Evolutionary conservation across 805 yeast species (phyloP).

Genomic region (Schwanniomyces vanrijiae): DNA sequence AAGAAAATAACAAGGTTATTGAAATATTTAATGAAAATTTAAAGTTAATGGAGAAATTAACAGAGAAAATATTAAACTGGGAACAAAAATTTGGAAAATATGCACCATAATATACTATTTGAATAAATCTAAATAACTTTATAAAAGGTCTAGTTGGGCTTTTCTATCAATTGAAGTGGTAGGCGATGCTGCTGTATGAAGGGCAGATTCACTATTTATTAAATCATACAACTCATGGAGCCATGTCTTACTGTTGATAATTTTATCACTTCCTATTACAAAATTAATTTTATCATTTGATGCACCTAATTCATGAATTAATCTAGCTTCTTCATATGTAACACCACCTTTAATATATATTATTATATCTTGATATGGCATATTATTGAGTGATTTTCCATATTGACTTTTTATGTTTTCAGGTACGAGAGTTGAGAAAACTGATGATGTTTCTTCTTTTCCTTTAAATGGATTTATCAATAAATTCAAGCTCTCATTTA

Average conservation of each 20-base stretch:
- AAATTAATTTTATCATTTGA: constrained; percentile 59
- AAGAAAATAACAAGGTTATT: constrained; percentile 29
- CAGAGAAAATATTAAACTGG: constrained; percentile 74
- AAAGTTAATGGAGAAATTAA: constrained; percentile 66
- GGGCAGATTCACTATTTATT: constrained; percentile 15
- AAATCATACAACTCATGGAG: constrained; percentile 30
- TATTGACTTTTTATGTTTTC: constrained; percentile 30
- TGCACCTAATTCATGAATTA: constrained; percentile 68
- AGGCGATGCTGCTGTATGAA: not conserved
- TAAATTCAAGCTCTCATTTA: constrained; percentile 43
- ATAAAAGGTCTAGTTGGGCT: constrained; percentile 39
- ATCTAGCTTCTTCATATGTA: constrained; percentile 88
- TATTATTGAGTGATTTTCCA: constrained; percentile 18
- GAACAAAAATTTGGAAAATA: constrained; percentile 66
- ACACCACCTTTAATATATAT: constrained; percentile 83
- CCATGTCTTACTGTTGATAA: constrained; percentile 37
- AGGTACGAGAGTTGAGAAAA: constrained; percentile 38
- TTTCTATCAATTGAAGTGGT: constrained; percentile 16
- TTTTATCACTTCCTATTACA: constrained; percentile 69
- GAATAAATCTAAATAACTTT: constrained; percentile 3
- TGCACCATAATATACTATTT: constrained; percentile 30
- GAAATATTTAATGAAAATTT: constrained; percentile 60
- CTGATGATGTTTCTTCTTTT: constrained; percentile 9
- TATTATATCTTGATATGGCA: constrained; percentile 62
- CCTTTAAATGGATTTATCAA: constrained; percentile 13